Base-by-base conservation (phyloP, 148 eudicot genomes). In the Amaranthus hypochondriacus region DNA sequence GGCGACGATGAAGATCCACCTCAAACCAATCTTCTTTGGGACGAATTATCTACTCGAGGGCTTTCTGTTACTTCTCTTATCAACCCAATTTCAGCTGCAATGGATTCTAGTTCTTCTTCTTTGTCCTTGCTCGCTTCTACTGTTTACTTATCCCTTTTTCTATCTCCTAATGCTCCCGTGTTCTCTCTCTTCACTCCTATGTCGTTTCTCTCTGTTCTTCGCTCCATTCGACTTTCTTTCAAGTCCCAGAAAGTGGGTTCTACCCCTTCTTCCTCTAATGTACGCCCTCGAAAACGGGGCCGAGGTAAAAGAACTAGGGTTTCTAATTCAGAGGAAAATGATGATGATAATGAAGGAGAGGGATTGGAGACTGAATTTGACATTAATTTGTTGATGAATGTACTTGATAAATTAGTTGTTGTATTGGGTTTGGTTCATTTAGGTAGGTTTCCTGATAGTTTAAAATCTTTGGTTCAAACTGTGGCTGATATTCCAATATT, bases 361-460 rank as follows among this genome's bases (percentile, higher is more conserved):
- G 62, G 69, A 43, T 80, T 76, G 2, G 86, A 78, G 65, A 71
- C 71, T 42, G 87, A 77, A 44, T 86, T 87, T 72, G 94, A 95
- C 72, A 78, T 85, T 12, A 83, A 80, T 53, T 75, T 83, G 58
- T 75, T 95, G 77, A 86, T 90, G 9, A 14, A 10, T 53, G 81
- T 89, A 72, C 84, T 95, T 56, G 92, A 92, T 7, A 90, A 74
- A 83, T 77, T 95, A 69, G 82, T 80, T 71, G 68, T 77, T 81
- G 96, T 89, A 50, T 50, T 95, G 72, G 84, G 79, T 21, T 85
- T 90, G 68, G 82, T 95, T 62, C 96, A 95, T 83, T 87, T 95
- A 82, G 96, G 81, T 69, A 81, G 98, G 65, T 94, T 91, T 86
- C 89, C 90, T 14, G 98, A 94, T 79, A 74, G 90, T 87, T 78